phyloP scores from a whole-genome alignment of 441 rosid species.

The Erysimum pusillum region DNA sequence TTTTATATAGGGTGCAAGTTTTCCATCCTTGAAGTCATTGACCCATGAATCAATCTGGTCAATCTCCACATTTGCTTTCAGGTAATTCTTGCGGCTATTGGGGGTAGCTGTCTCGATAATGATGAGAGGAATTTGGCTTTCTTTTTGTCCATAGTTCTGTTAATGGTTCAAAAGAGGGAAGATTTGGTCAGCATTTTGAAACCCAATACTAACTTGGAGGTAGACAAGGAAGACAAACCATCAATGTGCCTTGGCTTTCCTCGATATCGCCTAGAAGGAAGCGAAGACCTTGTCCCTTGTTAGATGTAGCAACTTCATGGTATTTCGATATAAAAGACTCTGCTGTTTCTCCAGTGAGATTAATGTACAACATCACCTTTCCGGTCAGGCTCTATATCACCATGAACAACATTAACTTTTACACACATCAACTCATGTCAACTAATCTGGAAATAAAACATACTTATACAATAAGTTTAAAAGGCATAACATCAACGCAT shows the following conservation, averaged over 20 bases:
- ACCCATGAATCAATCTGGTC: constrained; percentile 59
- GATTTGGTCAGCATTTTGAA: constrained; percentile 14
- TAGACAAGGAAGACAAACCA: no score
- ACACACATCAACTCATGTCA: no score
- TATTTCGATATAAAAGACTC: constrained; percentile 71
- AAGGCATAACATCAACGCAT: no score
- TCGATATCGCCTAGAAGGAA: constrained; percentile 86
- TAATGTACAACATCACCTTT: constrained; percentile 65
- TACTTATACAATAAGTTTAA: no score
- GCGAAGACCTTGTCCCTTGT: constrained; percentile 68
- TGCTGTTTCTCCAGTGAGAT: constrained; percentile 63
- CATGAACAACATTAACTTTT: background rate
- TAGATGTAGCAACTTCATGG: constrained; percentile 75
- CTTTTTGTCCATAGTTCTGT: constrained; percentile 86
- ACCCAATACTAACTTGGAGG: constrained; percentile 60
- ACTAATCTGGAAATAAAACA: no score
- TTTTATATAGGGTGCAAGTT: constrained; percentile 61
- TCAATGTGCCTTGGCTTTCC: constrained; percentile 75
- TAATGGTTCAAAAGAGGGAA: background rate
- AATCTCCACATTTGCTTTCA: constrained; percentile 75
- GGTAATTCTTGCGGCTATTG: constrained; percentile 71
- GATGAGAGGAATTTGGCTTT: constrained; percentile 83
- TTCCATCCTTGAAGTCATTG: constrained; percentile 70
- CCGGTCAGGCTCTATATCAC: background rate
- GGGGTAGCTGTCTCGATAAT: constrained; percentile 58